Evolutionary conservation across 2,329 filamentous ascomycete species (phyloP), one percentile per base, ranked within the genome.

Genomic region (Colletotrichum sp.): DNA sequence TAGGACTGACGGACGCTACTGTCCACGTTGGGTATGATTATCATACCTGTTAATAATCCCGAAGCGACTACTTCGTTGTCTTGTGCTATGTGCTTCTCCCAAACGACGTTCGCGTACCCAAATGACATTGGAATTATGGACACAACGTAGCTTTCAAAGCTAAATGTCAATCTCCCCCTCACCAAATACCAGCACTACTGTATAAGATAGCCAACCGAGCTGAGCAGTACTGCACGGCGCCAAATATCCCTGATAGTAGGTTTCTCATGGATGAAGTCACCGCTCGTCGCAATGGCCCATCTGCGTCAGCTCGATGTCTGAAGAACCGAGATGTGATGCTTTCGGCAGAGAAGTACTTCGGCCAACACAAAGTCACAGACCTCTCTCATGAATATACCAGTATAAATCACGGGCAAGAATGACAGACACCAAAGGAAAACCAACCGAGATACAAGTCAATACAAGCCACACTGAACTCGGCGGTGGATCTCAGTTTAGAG

Each of bases 151-250:
- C n/a, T n/a, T n/a, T n/a, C n/a, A n/a, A n/a, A n/a, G n/a, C n/a
- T n/a, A n/a, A n/a, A n/a, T n/a, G n/a, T n/a, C n/a, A n/a, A n/a
- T n/a, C n/a, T n/a, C n/a, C 43, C 3, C 6, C n/a, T 13, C n/a
- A 21, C 10, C n/a, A 21, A 13, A 21, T 21, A 48, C 2, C 10
- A 21, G 2, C 1, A n/a, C 43, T 48, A 21, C 43, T 48, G 13
- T 21, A 52, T 13, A 21, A 52, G 2, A 1, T 7, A 52, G 0
- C 3, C n/a, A 52, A 0, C 3, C n/a, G 21, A 13, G n/a, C n/a
- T 21, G 43, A 52, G 10, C 1, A 52, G 43, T 21, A 21, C n/a
- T 13, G n/a, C 43, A 21, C n/a, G 12, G n/a, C 43, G 4, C 43
- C 43, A 21, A 48, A 21, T 21, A 21, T 13, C 43, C 7, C 43